Evolutionary conservation across 768 basidiomycete species (phyloP), one percentile per base, ranked within the genome.

Genomic region (Ramaria rubella): DNA sequence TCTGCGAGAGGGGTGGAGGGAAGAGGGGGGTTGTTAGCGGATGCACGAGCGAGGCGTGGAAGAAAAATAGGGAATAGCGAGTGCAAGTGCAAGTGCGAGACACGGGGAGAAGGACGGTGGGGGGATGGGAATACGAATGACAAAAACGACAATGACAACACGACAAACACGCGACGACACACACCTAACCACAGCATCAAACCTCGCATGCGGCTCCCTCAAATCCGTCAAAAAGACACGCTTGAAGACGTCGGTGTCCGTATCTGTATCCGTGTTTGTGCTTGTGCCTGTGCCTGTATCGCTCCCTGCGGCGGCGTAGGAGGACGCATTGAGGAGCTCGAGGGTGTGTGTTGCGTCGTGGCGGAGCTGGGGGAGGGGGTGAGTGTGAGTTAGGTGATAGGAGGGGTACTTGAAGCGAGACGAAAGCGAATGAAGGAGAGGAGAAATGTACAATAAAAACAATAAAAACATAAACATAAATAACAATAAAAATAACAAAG

Each of bases 321-420:
- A n/a, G 4, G 72, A 65, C 1, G 73, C 63, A 34, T 74, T 64
- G 23, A 60, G 17, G 61, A 58, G 27, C 67, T 86, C 81, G 1
- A 95, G 73, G 0, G 93, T 90, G 63, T 79, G 76, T 34, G 74
- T 71, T 0, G 94, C 93, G 64, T 97, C 92, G 46, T 85, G 74
- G 57, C 75, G 76, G 31, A 94, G 80, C 90, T 94, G 61, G 55
- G 27, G 26, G 9, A 48, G 4, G 12, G 61, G 55, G 27, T 14
- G 9, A 48, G 4, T 4, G 27, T 48, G 23, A 48, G 46, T 19
- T 26, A 24, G 23, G 21, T 5, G 12, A 27, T 48, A 48, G 17
- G n/a, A n/a, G n/a, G n/a, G n/a, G n/a, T n/a, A n/a, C n/a, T n/a
- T n/a, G n/a, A n/a, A n/a, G n/a, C n/a, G n/a, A n/a, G n/a, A n/a